phyloP scores from a whole-genome alignment of 495 filamentous ascomycete genomes.

The Neurospora sublineolata region DNA sequence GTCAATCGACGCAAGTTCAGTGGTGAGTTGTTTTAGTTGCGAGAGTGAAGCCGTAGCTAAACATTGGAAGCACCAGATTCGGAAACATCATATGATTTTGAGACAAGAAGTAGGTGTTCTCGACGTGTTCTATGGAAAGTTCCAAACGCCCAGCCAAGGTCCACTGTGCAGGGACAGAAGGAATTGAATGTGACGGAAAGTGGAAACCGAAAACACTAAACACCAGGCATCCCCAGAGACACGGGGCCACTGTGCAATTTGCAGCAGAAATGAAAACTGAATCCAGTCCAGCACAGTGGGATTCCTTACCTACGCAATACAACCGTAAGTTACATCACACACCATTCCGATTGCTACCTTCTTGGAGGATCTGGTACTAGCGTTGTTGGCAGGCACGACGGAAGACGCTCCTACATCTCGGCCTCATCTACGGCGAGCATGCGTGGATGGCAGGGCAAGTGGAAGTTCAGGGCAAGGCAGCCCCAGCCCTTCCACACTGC shows the following conservation, averaged over 20 bases:
- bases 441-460: not conserved
- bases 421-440: not conserved
- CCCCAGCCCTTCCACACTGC: not conserved
- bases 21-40: not conserved
- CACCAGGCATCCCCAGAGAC: not conserved
- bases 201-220: not conserved
- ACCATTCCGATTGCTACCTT: not conserved
- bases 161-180: not conserved
- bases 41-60: not conserved
- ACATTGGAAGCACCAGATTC: not conserved
- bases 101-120: not conserved
- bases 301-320: not conserved
- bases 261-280: not conserved
- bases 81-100: not conserved
- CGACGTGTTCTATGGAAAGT: not conserved
- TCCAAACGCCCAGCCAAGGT: not conserved
- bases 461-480: not conserved
- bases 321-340: not conserved
- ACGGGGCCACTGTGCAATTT: not conserved
- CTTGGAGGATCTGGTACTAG: not conserved
- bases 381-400: not conserved
- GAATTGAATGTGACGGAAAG: not conserved
- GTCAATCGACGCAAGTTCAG: constrained; percentile 12
- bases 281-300: not conserved
- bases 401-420: not conserved